Base-by-base conservation (phyloP, 1,139 yeast genomes). In the Yamadazyma kanchanaburiensis region DNA sequence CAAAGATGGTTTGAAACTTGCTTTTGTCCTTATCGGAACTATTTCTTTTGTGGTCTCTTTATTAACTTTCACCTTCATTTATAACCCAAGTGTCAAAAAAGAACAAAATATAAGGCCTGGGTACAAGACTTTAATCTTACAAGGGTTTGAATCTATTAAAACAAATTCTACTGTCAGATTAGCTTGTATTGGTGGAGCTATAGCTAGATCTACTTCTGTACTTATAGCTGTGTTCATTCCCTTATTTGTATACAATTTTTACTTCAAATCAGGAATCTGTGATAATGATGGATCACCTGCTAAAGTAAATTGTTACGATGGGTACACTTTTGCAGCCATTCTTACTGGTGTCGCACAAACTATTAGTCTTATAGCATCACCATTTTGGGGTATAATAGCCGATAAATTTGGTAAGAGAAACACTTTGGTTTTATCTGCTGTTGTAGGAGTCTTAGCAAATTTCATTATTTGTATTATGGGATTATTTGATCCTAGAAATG, bases 321-420 rank as follows among this genome's bases (percentile, higher is more conserved):
- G 84, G 0, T 80, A 77, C 41, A 61, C 77, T 3, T 69, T 74
- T 38, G 73, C 87, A 6, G 86, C 87, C 1, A 77, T 81, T 26
- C 54, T 81, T 16, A 74, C 84, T 0, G 91, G 91, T 3, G 72
- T 80, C 11, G 69, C 78, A 1, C 82, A 80, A 41, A 64, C 79
- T 0, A 64, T 71, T 12, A 73, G 82, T 0, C 56, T 82, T 19
- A 19, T 76, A 0, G 62, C 74, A 22, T 80, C 88, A 0, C 88
- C 88, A 3, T 20, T 77, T 2, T 76, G 80, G 71, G 89, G 88
- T 1, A 48, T 62, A 31, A 45, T 75, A 8, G 64, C 77, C 15
- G 86, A 80, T 48, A 42, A 38, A 21, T 43, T 61, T 30, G 80
- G 81, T 42, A 66, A 45, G 44, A 28, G 27, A 12, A 31, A 30